These are phyloP conservation scores for Fagopyrum homotropicum DNA, from an alignment of 148 eudicot genomes.

Conservation along the genomic window DNA sequence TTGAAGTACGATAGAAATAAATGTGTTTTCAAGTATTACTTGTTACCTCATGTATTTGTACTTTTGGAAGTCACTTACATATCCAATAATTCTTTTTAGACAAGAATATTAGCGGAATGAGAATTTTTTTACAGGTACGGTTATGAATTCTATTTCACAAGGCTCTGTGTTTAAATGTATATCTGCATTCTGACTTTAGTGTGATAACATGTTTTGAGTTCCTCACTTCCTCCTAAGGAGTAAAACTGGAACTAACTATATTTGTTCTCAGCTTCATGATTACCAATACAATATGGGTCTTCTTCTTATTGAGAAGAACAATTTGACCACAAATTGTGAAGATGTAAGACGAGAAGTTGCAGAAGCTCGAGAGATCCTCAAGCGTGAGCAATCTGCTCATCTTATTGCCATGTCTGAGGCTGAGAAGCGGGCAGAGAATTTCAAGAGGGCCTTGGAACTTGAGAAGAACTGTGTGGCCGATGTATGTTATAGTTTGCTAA, in stretches of 20 bases:
- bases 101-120: too few relatives aligned
- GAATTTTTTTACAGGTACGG: too few relatives aligned
- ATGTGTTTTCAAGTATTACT: too few relatives aligned
- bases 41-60: not conserved
- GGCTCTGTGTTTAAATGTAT: too few relatives aligned
- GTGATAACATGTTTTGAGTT: not conserved
- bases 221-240: not conserved
- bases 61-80: too few relatives aligned
- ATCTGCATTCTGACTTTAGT: too few relatives aligned
- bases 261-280: conserved; percentile 50
- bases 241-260: not conserved
- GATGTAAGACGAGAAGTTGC: conserved; percentile 49
- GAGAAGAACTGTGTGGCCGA: conserved; percentile 62
- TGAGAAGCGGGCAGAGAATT: conserved; percentile 67
- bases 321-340: conserved; percentile 45
- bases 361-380: conserved; percentile 57
- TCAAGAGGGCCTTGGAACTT: conserved; percentile 51
- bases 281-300: conserved; percentile 91
- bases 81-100: too few relatives aligned
- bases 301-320: conserved; percentile 67
- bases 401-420: conserved; percentile 61
- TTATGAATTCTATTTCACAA: too few relatives aligned
- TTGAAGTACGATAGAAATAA: too few relatives aligned
- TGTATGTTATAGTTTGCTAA: conserved; percentile 30
- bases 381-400: conserved; percentile 76